Base-by-base conservation (phyloP, 129 eudicot species). In the Pseudognaphalium luteoalbum region DNA sequence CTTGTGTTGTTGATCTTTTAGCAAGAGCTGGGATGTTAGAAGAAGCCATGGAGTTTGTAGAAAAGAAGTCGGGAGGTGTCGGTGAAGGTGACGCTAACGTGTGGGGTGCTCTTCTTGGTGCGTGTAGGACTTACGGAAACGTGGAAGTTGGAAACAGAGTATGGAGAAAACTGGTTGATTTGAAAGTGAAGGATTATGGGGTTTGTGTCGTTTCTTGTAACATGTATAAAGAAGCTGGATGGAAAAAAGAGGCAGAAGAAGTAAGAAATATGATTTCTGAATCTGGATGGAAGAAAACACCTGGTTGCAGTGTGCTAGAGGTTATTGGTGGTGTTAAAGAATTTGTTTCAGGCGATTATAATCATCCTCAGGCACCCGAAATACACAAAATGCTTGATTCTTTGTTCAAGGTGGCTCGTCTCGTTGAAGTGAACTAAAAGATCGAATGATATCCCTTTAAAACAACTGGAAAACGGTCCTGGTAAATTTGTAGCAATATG, bases 1-100 rank as follows among this genome's bases (percentile, higher is more conserved):
- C 88, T 0, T 85, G 92, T 34, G 83, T 87, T 85, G 92, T 90
- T 73, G 96, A 90, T 78, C 90, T 87, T 58, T 79, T 83, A 35
- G 87, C 88, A 29, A 78, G 90, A 79, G 70, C 88, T 0, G 92
- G 90, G 50, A 77, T 65, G 81, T 57, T 90, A 25, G 72, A 83
- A 58, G 92, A 87, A 71, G 90, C 92, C 0, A 71, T 83, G 72
- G 83, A 77, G 47, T 87, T 87, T 47, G 61, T 86, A 9, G 85
- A 87, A 39, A 71, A 74, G 66, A 85, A 69, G 47, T 47, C 79
- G 65, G 90, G 88, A 0, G 86, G 82, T 1, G 41, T 81, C 34
- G 56, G 76, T 28, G 72, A 68, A 76, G 82, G 85, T 28, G 88
- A 87, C 84, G 90, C 82, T 28, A 81, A 83, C 34, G 86, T 87